Evolutionary conservation across 345 rosid species (phyloP).

Genomic region (Rhodamnia rubescens): DNA sequence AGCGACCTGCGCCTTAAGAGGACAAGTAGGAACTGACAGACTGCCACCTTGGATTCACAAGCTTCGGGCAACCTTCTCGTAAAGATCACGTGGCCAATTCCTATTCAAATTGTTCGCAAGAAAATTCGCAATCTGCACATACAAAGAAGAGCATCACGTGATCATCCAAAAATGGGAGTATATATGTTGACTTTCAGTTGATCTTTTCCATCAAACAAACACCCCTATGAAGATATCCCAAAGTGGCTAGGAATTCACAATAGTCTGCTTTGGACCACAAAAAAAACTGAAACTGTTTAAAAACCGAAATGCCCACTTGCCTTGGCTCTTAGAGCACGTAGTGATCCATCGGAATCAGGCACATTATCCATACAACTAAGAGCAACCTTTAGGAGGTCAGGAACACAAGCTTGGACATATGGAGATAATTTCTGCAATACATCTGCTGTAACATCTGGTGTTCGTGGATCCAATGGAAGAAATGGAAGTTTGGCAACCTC

Average conservation of each 20-base stretch:
- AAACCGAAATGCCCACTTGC: constrained; percentile 14
- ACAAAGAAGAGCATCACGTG: not conserved
- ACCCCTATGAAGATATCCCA: not conserved
- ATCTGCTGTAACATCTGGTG: constrained; percentile 37
- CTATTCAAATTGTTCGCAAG: constrained; percentile 71
- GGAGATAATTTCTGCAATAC: constrained; percentile 66
- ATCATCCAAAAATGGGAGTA: not conserved
- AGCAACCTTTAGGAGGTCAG: constrained; percentile 75
- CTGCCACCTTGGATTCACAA: constrained; percentile 30
- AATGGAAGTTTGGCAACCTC: constrained; percentile 90
- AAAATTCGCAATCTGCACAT: constrained; percentile 71
- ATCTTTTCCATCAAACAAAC: not conserved
- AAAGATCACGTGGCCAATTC: constrained; percentile 91
- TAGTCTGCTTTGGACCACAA: not conserved
- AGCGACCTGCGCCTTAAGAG: not conserved
- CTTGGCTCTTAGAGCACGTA: constrained; percentile 90
- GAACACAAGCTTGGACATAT: constrained; percentile 80
- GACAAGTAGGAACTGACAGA: not conserved
- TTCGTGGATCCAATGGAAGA: constrained; percentile 82
- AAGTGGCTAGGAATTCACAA: not conserved
- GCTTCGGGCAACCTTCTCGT: constrained; percentile 67
- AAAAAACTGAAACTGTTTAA: not conserved
- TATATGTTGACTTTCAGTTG: not conserved
- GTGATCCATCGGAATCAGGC: constrained; percentile 78
- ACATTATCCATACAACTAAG: constrained; percentile 80